A percentile compares a stretch with the other conserved stretches of the same genome.
Conservation (phyloP, 2,329 filamentous ascomycete species). For the Cercospora zeina region DNA sequence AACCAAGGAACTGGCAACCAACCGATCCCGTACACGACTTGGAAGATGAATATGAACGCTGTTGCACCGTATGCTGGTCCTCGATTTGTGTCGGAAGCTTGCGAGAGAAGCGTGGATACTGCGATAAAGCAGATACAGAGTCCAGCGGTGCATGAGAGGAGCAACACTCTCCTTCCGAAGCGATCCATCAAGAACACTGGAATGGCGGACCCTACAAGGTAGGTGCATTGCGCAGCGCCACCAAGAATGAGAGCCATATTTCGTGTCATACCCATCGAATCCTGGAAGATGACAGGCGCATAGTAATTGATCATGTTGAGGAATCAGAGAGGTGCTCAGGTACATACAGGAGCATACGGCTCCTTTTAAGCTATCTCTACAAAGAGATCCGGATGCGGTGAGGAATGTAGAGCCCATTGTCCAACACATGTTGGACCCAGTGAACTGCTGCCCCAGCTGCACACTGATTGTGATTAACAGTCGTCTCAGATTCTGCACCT, state of each 20-base stretch:
- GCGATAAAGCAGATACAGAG: conserved; percentile 57
- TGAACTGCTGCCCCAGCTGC: conserved; percentile 64
- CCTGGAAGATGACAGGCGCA: conserved; percentile 46
- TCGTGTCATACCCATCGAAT: conserved; percentile 53
- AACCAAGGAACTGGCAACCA: conserved; percentile 40
- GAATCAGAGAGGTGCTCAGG: no score
- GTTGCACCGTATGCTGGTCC: conserved; percentile 50
- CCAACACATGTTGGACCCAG: conserved; percentile 55
- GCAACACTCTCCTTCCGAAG: conserved; percentile 52
- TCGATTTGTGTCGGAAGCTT: conserved; percentile 29
- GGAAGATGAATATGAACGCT: conserved; percentile 68
- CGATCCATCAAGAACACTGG: conserved; percentile 64
- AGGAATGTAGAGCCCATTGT: no score
- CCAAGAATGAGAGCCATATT: conserved; percentile 48
- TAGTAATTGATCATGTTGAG: conserved; percentile 50
- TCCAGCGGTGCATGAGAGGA: conserved; percentile 47
- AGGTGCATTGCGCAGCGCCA: background rate
- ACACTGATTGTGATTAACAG: conserved; percentile 61
- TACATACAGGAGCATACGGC: no score
- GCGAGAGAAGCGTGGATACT: conserved; percentile 45
- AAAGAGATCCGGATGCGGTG: no score
- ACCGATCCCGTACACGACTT: conserved; percentile 66
- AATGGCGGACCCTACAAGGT: background rate
- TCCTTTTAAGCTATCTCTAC: no score
- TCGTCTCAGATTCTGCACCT: conserved; percentile 65